Percentiles rank a stretch among this genome's conserved stretches.
phyloP scores from a whole-genome alignment of 345 rosid species.

The Populus pruinosa region DNA sequence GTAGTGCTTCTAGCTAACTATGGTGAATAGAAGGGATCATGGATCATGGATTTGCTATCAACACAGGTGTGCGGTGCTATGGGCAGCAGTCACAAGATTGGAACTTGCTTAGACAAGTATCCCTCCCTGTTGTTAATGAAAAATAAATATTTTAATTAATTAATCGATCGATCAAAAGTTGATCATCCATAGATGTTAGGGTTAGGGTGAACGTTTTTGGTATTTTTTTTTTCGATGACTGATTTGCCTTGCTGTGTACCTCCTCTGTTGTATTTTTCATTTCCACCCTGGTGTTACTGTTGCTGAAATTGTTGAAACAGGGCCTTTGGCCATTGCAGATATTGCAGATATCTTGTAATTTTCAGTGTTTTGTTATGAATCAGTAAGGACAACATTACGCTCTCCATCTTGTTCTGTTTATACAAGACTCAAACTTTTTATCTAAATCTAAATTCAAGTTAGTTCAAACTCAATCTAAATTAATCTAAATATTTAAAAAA shows the following conservation, averaged over 20 bases:
- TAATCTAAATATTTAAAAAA: too few species aligned
- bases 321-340: not conserved
- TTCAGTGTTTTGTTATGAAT: not conserved
- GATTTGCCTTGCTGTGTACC: not conserved
- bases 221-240: too few species aligned
- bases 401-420: not conserved
- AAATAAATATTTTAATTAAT: conserved; percentile 5
- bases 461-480: too few species aligned
- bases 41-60: too few species aligned
- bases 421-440: too few species aligned
- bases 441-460: too few species aligned
- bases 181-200: not conserved
- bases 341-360: not conserved
- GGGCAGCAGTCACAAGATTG: too few species aligned
- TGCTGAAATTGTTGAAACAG: not conserved
- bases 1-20: too few species aligned
- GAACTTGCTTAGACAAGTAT: too few species aligned
- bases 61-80: too few species aligned
- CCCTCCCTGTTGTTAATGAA: not conserved
- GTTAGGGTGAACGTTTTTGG: not conserved
- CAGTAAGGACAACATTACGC: not conserved
- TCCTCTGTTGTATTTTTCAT: not conserved
- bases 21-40: too few species aligned
- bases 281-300: not conserved
- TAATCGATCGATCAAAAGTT: not conserved